Evolutionary conservation across 208 protist genomes (phyloP), one percentile per base, ranked within the genome.

Genomic region (Acanthamoeba sp.): DNA sequence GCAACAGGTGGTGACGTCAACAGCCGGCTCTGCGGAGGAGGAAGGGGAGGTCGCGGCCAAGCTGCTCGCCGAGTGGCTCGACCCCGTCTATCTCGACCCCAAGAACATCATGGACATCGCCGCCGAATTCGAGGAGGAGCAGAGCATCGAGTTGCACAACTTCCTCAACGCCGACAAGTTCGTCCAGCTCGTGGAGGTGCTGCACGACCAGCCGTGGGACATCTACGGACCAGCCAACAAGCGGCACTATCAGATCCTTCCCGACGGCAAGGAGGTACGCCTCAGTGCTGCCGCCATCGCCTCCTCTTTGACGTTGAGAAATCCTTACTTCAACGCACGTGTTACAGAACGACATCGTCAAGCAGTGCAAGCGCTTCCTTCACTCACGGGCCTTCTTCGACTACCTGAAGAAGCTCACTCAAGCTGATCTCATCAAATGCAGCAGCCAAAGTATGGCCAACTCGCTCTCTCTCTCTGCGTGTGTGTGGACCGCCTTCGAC

Each of bases 171-270:
- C 42, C 50, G 80, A 88, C 12, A 27, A 36, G 45, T 88, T 64
- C n/a, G 80, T 64, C 18, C 80, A 88, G 50, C 48, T 88, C 5
- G 18, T 88, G 20, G 80, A 88, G 27, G 80, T 64, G 42, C n/a
- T 88, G 29, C 80, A 88, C 45, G 50, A 64, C n/a, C 42, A 88
- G 80, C 48, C 42, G 12, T 88, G 80, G 80, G 48, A 34, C 24
- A 36, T 88, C 45, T 5, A 88, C 42, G 80, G 80, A 2, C 80
- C 80, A 14, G 80, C 50, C 80, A 88, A 88, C 80, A 88, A 88
- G 80, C 80, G 80, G 1, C 80, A 88, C 34, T 88, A 88, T 27
- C n/a, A 64, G 48, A 27, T 52, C 27, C 80, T 88, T 0, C 80
- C 80, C 16, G 80, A 57, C 27, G 69, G 69, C 69, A 38, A 80